Base-by-base conservation (phyloP, 495 filamentous ascomycete species). In the Xylaria bambusicola region DNA sequence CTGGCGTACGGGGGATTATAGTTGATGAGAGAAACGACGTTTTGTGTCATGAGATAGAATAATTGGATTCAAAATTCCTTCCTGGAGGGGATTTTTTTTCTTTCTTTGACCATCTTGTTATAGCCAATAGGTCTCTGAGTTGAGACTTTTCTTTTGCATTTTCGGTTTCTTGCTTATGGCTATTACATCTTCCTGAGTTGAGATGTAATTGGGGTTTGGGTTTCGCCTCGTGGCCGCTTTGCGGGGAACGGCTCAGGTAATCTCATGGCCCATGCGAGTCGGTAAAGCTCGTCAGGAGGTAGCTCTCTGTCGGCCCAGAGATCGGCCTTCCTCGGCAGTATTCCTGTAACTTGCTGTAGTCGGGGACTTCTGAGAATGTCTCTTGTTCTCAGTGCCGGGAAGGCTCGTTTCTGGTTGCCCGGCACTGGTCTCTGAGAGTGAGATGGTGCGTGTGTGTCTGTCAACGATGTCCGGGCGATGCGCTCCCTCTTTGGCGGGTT, bases 311-410 rank as follows among this genome's bases (percentile, higher is more conserved):
- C 26, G n/a, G 7, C 26, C 52, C 52, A 54, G 24, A 20, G 24
- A 23, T 27, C 38, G 12, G 27, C 38, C n/a, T 54, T 44, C 24
- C 26, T 12, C 5, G 66, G 62, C 12, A 58, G 57, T n/a, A 68
- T 8, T 7, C 66, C 66, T 5, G 66, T 68, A 9, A 61, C 62
- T 40, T 66, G 62, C 2, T 58, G 66, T 18, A 68, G 26, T n/a
- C 63, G 62, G 10, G 62, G 60, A 5, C 62, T 31, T 6, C 10
- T 60, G 5, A 68, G 40, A 38, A 68, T 63, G 7, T 42, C 38
- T 17, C 3, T n/a, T 13, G 52, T 33, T 54, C 17, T 54, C 3
- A 29, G 38, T 2, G 1, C 10, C n/a, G 12, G 33, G 29, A 18
- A 18, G 9, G 33, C 23, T 41, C 20, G 50, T 18, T 26, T 13